phyloP scores from a whole-genome alignment of 768 basidiomycete genomes.

The Tylopilus sp. region DNA sequence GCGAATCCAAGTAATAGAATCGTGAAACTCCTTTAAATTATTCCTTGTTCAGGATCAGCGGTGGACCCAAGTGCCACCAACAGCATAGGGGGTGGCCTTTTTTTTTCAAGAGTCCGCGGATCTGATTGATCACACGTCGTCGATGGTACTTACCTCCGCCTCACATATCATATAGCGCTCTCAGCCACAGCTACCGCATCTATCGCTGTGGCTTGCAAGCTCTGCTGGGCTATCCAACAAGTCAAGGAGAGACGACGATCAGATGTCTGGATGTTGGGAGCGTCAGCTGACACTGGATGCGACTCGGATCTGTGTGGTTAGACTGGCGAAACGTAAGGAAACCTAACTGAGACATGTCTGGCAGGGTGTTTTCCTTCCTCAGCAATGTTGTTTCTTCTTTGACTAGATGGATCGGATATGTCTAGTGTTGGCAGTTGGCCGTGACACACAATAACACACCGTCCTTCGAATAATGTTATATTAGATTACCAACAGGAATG shows the following conservation, averaged over 20 bases:
- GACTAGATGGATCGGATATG: slow-evolving; percentile 2
- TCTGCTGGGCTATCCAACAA: neutral
- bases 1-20: slow-evolving; percentile 26
- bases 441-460: slow-evolving; percentile 7
- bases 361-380: neutral
- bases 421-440: slow-evolving; percentile 1
- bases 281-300: slow-evolving; percentile 6
- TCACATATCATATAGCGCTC: neutral
- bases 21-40: neutral
- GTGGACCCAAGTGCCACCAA: neutral
- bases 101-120: slow-evolving; percentile 18
- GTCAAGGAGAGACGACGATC: neutral
- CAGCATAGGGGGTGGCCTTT: slow-evolving; percentile 4
- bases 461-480: slow-evolving; percentile 7
- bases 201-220: slow-evolving; percentile 1
- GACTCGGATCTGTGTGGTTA: neutral
- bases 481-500: slow-evolving; percentile 8
- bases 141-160: slow-evolving; percentile 4
- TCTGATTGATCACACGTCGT: slow-evolving; percentile 1
- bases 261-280: slow-evolving; percentile 2
- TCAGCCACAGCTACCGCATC: slow-evolving; percentile 1
- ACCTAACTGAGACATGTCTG: neutral
- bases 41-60: neutral
- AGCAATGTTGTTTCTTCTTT: neutral
- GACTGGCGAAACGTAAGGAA: neutral